Conservation (phyloP, 2,329 filamentous ascomycete species). For the Calonectria henricotiae region DNA sequence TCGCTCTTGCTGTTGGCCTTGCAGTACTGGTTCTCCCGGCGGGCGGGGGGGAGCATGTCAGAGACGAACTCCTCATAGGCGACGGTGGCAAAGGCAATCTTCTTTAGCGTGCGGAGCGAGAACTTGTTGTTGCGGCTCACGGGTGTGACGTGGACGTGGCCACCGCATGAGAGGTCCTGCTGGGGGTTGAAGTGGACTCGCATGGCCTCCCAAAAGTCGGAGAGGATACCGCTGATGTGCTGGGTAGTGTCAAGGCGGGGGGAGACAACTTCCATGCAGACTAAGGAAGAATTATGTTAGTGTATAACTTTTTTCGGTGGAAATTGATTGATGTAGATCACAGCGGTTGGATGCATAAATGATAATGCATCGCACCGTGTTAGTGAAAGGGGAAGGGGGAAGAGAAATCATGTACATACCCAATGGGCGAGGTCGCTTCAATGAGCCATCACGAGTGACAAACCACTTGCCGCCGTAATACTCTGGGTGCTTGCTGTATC, state of each 20-base stretch:
- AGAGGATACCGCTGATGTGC: conserved; percentile 55
- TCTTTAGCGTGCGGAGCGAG: conserved; percentile 56
- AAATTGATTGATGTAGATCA: background rate
- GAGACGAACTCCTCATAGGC: conserved; percentile 58
- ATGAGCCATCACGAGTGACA: conserved; percentile 60
- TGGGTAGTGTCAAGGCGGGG: conserved; percentile 59
- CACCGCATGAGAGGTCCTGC: conserved; percentile 57
- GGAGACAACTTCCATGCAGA: conserved; percentile 63
- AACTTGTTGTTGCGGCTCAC: conserved; percentile 57
- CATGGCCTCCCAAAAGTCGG: conserved; percentile 63
- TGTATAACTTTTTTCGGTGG: background rate
- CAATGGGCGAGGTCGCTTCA: conserved; percentile 58
- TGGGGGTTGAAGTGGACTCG: conserved; percentile 61
- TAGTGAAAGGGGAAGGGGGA: background rate
- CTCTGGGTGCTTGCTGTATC: conserved; percentile 61
- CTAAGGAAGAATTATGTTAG: conserved; percentile 45
- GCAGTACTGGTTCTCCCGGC: conserved; percentile 59
- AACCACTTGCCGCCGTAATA: conserved; percentile 63
- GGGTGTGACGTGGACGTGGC: conserved; percentile 61
- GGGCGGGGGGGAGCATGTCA: conserved; percentile 54
- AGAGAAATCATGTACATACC: conserved; percentile 50
- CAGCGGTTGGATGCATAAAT: background rate
- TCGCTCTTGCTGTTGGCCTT: conserved; percentile 54
- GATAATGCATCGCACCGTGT: conserved; percentile 6
- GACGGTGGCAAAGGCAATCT: conserved; percentile 58